A percentile compares a stretch with the other conserved stretches of the same genome.
phyloP scores from a whole-genome alignment of 2,329 filamentous ascomycete species.

The Sordariomycetes sp. region DNA sequence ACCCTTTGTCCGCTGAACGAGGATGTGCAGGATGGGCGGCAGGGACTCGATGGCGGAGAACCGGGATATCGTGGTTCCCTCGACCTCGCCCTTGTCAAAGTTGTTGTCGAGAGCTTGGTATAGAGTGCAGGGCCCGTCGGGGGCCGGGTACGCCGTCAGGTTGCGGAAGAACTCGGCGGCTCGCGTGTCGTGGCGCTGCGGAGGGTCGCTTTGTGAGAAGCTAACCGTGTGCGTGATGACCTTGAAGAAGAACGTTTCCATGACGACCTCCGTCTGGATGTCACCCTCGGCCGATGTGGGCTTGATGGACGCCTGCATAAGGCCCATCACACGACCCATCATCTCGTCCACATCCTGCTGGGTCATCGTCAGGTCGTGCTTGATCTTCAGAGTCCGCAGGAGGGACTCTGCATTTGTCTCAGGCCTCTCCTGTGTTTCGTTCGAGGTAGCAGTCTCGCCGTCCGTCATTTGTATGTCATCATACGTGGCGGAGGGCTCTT shows the following conservation, averaged over 20 bases:
- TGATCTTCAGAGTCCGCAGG: conserved; percentile 23
- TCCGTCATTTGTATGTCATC: conserved; percentile 1
- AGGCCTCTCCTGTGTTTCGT: not conserved
- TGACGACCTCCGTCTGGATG: conserved; percentile 71
- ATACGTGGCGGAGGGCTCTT: not conserved
- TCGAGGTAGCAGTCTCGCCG: not conserved
- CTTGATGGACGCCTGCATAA: conserved; percentile 78
- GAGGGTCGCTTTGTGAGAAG: conserved; percentile 16
- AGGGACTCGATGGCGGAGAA: conserved; percentile 38
- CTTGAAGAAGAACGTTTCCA: conserved; percentile 53
- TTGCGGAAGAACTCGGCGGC: conserved; percentile 39
- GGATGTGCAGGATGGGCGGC: conserved; percentile 78
- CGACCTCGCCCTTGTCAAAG: conserved; percentile 68
- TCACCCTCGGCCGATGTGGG: conserved; percentile 48
- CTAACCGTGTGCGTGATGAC: conserved; percentile 47
- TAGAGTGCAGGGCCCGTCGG: conserved; percentile 43
- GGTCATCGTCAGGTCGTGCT: conserved; percentile 9
- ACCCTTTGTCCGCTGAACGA: conserved; percentile 71
- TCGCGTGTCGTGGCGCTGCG: conserved; percentile 7
- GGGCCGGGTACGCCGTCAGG: conserved; percentile 45
- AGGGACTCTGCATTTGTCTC: conserved; percentile 21
- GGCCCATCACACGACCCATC: conserved; percentile 81
- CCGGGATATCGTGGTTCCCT: conserved; percentile 44
- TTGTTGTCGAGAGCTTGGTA: conserved; percentile 77
- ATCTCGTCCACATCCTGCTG: conserved; percentile 97